Evolutionary conservation across 1,139 yeast genomes (phyloP).

Genomic region (Sugiyamaella neomexicana): DNA sequence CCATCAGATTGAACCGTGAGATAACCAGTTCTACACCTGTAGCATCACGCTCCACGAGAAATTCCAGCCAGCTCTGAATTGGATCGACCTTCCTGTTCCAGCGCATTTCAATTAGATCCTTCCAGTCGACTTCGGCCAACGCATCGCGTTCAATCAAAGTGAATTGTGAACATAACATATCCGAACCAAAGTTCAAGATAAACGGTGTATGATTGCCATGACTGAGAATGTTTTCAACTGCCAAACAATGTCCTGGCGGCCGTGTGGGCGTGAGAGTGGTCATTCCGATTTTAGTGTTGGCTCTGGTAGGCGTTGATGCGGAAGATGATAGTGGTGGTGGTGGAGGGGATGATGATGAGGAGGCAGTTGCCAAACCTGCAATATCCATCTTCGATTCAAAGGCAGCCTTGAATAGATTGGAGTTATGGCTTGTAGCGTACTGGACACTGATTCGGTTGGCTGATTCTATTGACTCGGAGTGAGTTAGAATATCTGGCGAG

Average conservation of each 20-base stretch:
- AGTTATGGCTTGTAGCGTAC: constrained; percentile 21
- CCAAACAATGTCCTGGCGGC: constrained; percentile 12
- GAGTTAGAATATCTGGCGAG: not conserved
- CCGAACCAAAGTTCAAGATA: constrained; percentile 67
- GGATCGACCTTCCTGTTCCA: constrained; percentile 69
- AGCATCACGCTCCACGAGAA: constrained; percentile 59
- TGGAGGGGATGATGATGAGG: not conserved
- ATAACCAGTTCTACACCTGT: constrained; percentile 83
- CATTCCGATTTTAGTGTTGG: too few relatives aligned
- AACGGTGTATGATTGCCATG: constrained; percentile 67
- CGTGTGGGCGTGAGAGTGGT: too few relatives aligned
- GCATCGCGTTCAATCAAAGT: constrained; percentile 86
- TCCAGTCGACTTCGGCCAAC: constrained; percentile 86
- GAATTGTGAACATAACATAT: constrained; percentile 70
- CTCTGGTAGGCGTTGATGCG: not conserved
- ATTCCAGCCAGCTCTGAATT: constrained; percentile 83
- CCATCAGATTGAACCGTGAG: constrained; percentile 78
- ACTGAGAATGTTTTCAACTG: constrained; percentile 16
- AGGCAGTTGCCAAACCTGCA: constrained; percentile 18
- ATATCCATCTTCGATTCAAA: constrained; percentile 27
- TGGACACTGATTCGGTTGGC: constrained; percentile 12
- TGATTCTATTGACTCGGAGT: constrained; percentile 10
- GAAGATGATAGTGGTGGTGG: constrained; percentile 1
- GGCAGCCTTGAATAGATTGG: constrained; percentile 28
- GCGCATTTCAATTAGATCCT: constrained; percentile 73